Percentiles rank a stretch among this genome's conserved stretches.
Evolutionary conservation across 176 grass and related monocot species (phyloP).

Genomic region (Phoenix roebelenii): DNA sequence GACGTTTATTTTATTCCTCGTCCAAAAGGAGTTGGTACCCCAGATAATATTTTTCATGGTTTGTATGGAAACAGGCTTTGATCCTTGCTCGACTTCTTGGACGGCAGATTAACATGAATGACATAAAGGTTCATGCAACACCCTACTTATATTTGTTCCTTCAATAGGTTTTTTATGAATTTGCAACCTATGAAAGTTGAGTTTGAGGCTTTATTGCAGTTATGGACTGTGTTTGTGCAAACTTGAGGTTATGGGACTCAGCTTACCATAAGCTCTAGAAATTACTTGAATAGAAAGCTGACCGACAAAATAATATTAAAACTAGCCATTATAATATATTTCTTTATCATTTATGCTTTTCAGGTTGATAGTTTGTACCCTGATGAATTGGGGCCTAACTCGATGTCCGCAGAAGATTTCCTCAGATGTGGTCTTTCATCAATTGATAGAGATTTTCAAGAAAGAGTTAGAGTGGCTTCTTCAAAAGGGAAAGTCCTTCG

Average conservation of each 20-base stretch:
- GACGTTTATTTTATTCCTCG: too few relatives aligned
- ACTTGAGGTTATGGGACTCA: too few relatives aligned
- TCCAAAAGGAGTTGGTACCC: too few relatives aligned
- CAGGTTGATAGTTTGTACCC: constrained; percentile 93
- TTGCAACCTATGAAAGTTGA: too few relatives aligned
- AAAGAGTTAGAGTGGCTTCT: constrained; percentile 53
- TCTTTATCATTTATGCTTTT: constrained; percentile 14
- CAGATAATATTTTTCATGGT: too few relatives aligned
- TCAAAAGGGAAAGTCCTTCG: constrained; percentile 82
- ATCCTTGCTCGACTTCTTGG: constrained; percentile 82
- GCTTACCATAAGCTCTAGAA: too few relatives aligned
- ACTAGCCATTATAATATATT: constrained; percentile 1
- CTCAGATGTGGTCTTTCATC: constrained; percentile 50
- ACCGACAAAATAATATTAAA: too few relatives aligned
- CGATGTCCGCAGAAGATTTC: constrained; percentile 57
- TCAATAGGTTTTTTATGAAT: not conserved
- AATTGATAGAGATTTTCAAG: constrained; percentile 61
- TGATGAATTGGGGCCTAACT: constrained; percentile 54
- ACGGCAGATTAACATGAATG: constrained; percentile 53
- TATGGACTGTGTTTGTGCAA: too few relatives aligned
- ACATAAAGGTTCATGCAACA: constrained; percentile 48
- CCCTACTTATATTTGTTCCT: not conserved
- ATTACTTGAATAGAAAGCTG: too few relatives aligned
- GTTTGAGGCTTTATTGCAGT: too few relatives aligned
- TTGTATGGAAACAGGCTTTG: constrained; percentile 43